A percentile compares a stretch with the other conserved stretches of the same genome.
These are phyloP conservation scores for Microglena sp. DNA, from an alignment of 139 green algal genomes.

Conservation along the genomic window DNA sequence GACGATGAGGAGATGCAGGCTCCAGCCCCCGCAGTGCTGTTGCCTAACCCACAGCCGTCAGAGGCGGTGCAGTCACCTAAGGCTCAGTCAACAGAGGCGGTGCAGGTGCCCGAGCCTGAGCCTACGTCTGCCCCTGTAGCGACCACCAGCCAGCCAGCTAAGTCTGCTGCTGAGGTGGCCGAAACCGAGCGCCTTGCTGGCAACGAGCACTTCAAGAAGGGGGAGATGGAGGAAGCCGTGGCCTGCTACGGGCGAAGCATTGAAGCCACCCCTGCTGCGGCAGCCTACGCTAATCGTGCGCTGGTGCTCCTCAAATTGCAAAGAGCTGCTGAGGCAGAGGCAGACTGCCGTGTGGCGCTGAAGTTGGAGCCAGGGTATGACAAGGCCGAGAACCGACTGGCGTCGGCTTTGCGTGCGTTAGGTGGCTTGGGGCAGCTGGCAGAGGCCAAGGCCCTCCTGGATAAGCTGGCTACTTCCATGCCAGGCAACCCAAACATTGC, in stretches of 20 bases:
- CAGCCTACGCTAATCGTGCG: slow-evolving; percentile 23
- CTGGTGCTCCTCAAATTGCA: slow-evolving; percentile 18
- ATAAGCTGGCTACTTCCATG: too few relatives aligned
- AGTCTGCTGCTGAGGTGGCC: too few relatives aligned
- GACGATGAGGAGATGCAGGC: too few relatives aligned
- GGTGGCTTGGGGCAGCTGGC: background rate
- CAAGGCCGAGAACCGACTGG: slow-evolving; percentile 19
- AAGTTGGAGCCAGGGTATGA: slow-evolving; percentile 14
- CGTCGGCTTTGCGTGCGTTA: slow-evolving; percentile 10
- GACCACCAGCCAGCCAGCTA: too few relatives aligned
- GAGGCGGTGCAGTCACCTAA: too few relatives aligned
- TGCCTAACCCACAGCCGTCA: too few relatives aligned
- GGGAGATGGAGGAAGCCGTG: slow-evolving; percentile 14
- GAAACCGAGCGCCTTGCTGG: slow-evolving; percentile 6
- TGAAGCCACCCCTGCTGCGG: slow-evolving; percentile 4
- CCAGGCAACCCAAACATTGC: too few relatives aligned
- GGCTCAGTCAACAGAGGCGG: too few relatives aligned
- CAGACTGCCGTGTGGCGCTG: slow-evolving; percentile 15
- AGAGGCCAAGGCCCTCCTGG: too few relatives aligned
- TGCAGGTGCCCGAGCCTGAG: too few relatives aligned
- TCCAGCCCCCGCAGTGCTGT: too few relatives aligned
- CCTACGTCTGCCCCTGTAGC: too few relatives aligned
- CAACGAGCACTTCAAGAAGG: slow-evolving; percentile 14
- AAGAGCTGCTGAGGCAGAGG: slow-evolving; percentile 13
- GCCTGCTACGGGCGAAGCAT: slow-evolving; percentile 19